Conservation (phyloP, 306 rosid species). For the Dalbergia cochinchinensis region DNA sequence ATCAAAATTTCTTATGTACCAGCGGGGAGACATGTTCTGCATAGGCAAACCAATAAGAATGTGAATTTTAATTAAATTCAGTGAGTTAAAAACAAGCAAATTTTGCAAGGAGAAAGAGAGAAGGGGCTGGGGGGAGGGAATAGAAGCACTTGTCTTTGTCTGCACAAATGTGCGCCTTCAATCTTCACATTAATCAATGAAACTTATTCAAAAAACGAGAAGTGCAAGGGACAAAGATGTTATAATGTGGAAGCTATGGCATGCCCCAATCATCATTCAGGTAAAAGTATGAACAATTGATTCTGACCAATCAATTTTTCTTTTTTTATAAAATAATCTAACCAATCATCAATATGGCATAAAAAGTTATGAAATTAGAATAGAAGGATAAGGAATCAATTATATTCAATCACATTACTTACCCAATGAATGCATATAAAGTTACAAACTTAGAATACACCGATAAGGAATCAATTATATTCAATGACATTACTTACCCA, state of each 20-base stretch:
- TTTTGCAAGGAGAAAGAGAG: slow-evolving; percentile 5
- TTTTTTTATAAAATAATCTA: neutral
- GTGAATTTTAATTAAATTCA: slow-evolving; percentile 30
- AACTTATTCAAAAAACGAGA: slow-evolving; percentile 12
- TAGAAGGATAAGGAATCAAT: slow-evolving; percentile 22
- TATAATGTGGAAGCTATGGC: slow-evolving; percentile 15
- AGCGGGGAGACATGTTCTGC: slow-evolving; percentile 87
- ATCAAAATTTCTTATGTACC: slow-evolving; percentile 82
- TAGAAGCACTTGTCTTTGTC: slow-evolving; percentile 30
- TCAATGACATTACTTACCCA: slow-evolving; percentile 53
- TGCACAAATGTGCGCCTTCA: neutral
- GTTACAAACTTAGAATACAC: slow-evolving; percentile 1
- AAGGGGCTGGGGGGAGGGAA: neutral
- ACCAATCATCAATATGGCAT: slow-evolving; percentile 53
- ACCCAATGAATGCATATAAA: slow-evolving; percentile 79
- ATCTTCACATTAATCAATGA: neutral
- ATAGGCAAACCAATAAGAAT: slow-evolving; percentile 44
- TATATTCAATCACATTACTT: slow-evolving; percentile 38
- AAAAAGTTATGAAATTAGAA: slow-evolving; percentile 26
- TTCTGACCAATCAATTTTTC: too few relatives aligned
- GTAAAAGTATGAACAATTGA: slow-evolving; percentile 16
- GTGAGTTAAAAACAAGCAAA: slow-evolving; percentile 26
- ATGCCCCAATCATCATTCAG: slow-evolving; percentile 26
- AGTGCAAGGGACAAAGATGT: slow-evolving; percentile 30
- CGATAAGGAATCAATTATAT: slow-evolving; percentile 31